Evolutionary conservation across 257 asterid species (phyloP).

Genomic region (Penstemon davidsonii): DNA sequence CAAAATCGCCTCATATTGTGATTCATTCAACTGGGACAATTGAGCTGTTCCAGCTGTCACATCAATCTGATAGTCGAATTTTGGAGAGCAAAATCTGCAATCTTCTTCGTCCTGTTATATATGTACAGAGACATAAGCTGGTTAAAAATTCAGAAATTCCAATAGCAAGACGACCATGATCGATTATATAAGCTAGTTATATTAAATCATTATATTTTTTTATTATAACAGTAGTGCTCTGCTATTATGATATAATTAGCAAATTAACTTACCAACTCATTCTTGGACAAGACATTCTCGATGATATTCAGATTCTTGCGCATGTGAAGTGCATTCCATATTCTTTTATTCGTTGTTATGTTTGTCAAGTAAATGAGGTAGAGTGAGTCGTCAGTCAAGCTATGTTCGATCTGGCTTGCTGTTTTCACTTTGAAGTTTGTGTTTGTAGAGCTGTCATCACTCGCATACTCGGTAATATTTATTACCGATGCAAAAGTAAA

Average conservation of each 20-base stretch:
- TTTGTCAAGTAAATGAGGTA: slow-evolving; percentile 48
- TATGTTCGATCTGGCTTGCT: slow-evolving; percentile 8
- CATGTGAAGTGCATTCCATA: slow-evolving; percentile 51
- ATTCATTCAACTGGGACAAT: slow-evolving; percentile 38
- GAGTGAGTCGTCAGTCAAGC: not conserved
- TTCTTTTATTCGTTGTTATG: slow-evolving; percentile 35
- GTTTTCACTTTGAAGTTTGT: slow-evolving; percentile 32
- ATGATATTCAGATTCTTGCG: slow-evolving; percentile 35
- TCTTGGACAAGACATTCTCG: slow-evolving; percentile 32
- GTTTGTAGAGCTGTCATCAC: no score
- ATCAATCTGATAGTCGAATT: not conserved
- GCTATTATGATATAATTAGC: no score
- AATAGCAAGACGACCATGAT: no score
- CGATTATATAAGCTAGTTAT: no score
- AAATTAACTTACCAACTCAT: slow-evolving; percentile 35
- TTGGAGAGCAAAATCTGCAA: slow-evolving; percentile 31
- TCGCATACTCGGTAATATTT: slow-evolving; percentile 24
- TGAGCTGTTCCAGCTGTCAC: slow-evolving; percentile 18
- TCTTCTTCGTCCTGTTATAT: slow-evolving; percentile 27
- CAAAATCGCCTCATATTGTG: slow-evolving; percentile 44
- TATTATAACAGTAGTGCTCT: no score
- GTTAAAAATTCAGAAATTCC: not conserved
- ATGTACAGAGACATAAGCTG: not conserved
- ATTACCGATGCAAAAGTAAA: slow-evolving; percentile 48
- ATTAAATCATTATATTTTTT: no score